Evolutionary conservation across 164 flowering plant species (phyloP).

Genomic region (Malania oleifera): DNA sequence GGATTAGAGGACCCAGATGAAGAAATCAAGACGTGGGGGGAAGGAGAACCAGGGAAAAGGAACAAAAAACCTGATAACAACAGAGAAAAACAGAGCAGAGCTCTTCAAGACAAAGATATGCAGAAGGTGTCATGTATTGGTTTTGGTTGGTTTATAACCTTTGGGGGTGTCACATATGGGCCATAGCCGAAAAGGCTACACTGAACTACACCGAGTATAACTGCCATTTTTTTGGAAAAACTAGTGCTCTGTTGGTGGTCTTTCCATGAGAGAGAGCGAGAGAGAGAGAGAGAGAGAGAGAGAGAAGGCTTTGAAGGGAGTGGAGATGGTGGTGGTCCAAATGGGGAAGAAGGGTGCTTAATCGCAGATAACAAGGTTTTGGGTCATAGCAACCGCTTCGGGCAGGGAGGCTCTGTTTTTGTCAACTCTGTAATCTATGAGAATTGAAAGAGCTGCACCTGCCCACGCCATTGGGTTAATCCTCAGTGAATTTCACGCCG

Average conservation of each 20-base stretch:
- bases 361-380: constrained; percentile 6
- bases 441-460: too few relatives aligned
- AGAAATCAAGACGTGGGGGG: too few relatives aligned
- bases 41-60: background rate
- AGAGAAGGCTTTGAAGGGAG: too few relatives aligned
- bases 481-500: too few relatives aligned
- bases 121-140: background rate
- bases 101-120: background rate
- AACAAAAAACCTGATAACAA: background rate
- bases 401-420: constrained; percentile 5
- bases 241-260: background rate
- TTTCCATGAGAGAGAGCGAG: background rate
- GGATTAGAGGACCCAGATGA: too few relatives aligned
- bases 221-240: background rate
- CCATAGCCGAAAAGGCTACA: constrained; percentile 6
- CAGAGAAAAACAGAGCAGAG: too few relatives aligned
- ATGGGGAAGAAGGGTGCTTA: constrained; percentile 9
- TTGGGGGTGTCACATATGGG: constrained; percentile 2
- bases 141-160: constrained; percentile 3
- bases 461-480: too few relatives aligned
- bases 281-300: constrained; percentile 1
- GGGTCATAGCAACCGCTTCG: background rate
- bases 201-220: background rate
- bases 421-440: too few relatives aligned
- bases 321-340: constrained; percentile 7